Percentiles rank a stretch among this genome's conserved stretches.
Evolutionary conservation across 176 grass and related monocot species (phyloP).

Genomic region (Ananas comosus): DNA sequence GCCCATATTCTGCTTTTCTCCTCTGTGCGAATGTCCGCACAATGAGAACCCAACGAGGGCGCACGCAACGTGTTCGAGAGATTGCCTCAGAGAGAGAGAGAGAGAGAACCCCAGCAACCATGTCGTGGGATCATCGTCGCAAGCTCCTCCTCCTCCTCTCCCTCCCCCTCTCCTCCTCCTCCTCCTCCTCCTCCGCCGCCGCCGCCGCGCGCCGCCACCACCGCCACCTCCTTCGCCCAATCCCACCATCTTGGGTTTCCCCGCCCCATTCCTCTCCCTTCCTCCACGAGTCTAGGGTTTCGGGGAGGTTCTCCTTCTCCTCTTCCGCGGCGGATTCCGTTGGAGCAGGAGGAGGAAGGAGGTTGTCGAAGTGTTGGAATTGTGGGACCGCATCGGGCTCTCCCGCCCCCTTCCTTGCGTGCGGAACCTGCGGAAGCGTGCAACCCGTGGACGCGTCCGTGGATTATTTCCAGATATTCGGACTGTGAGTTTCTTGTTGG

Average conservation of each 20-base stretch:
- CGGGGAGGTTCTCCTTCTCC: constrained; percentile 7
- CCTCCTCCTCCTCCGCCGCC: constrained; percentile 15
- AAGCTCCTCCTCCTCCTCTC: too few species aligned
- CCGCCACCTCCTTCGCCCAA: constrained; percentile 5
- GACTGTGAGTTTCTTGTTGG: constrained; percentile 46
- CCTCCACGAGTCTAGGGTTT: not conserved
- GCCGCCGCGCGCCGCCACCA: not conserved
- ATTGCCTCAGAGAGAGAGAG: too few species aligned
- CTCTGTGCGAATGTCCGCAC: too few species aligned
- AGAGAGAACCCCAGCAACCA: too few species aligned
- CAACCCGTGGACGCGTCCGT: constrained; percentile 57
- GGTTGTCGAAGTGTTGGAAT: constrained; percentile 54
- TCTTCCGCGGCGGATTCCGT: constrained; percentile 11
- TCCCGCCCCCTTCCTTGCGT: constrained; percentile 55
- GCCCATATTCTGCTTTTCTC: too few species aligned
- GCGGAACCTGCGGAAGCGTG: constrained; percentile 62
- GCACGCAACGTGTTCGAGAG: too few species aligned
- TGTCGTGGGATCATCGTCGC: too few species aligned
- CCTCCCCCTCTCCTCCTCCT: too few species aligned
- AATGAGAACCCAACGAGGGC: too few species aligned
- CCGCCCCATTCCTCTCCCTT: not conserved
- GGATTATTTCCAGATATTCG: constrained; percentile 84
- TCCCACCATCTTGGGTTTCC: constrained; percentile 1
- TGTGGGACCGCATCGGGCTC: constrained; percentile 32
- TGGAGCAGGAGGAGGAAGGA: not conserved